Conservation (phyloP, 148 eudicot genomes). For the Fagopyrum esculentum region DNA sequence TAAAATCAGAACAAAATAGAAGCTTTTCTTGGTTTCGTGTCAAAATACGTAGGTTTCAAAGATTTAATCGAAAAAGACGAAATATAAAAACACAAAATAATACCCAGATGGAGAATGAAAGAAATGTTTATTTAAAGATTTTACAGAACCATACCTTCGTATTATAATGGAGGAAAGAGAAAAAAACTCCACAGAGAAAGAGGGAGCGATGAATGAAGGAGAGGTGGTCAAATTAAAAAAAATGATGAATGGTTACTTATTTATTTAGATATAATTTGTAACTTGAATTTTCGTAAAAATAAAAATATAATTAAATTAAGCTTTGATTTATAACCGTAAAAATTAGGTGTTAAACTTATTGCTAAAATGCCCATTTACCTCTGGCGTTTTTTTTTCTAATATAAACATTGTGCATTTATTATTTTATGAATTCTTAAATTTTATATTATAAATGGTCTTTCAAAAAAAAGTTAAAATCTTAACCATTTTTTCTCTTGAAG, state of each 20-base stretch:
- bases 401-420: background rate
- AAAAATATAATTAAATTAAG: background rate
- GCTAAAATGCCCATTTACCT: background rate
- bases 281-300: conserved; percentile 6
- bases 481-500: background rate
- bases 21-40: background rate
- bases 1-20: background rate
- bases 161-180: background rate
- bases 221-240: background rate
- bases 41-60: conserved; percentile 1
- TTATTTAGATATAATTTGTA: background rate
- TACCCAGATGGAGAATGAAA: conserved; percentile 6
- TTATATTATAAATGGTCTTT: background rate
- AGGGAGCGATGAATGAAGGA: background rate
- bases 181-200: background rate
- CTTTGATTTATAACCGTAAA: conserved; percentile 3
- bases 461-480: background rate
- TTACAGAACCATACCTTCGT: background rate
- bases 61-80: background rate
- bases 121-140: background rate
- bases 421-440: background rate
- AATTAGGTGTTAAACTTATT: background rate
- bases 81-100: background rate
- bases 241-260: background rate
- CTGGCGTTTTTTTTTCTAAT: background rate